These are phyloP conservation scores for Verbascum thapsus DNA, from an alignment of 257 asterid genomes.

Conservation along the genomic window DNA sequence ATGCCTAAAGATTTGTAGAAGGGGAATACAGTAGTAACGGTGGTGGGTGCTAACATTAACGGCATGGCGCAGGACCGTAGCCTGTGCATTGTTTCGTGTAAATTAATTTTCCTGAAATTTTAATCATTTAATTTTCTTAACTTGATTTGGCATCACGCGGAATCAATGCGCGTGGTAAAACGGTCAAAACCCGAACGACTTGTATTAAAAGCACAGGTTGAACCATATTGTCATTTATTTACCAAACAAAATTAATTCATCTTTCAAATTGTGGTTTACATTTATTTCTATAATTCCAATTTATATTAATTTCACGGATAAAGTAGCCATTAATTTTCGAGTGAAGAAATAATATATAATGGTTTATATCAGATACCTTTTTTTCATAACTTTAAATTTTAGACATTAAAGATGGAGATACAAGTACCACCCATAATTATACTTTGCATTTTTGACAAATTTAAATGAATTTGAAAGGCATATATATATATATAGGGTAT, in stretches of 20 bases:
- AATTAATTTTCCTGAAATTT: neutral
- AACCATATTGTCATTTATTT: conserved; percentile 14
- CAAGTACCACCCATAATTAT: too few species aligned
- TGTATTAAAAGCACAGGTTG: neutral
- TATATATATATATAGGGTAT: too few species aligned
- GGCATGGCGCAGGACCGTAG: neutral
- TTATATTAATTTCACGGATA: too few species aligned
- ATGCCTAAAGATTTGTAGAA: neutral
- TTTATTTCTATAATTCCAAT: too few species aligned
- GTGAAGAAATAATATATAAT: too few species aligned
- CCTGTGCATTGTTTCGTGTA: neutral
- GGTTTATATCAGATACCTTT: too few species aligned
- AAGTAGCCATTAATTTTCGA: too few species aligned
- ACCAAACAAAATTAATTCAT: conserved; percentile 6
- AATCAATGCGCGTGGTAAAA: conserved; percentile 15
- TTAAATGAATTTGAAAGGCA: too few species aligned
- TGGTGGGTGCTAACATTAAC: neutral
- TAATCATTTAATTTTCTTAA: neutral
- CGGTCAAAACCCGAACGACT: neutral
- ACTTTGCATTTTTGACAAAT: too few species aligned
- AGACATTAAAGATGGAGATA: too few species aligned
- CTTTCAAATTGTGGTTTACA: too few species aligned
- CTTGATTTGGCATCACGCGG: conserved; percentile 11
- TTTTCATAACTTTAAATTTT: too few species aligned
- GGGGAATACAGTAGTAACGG: neutral